Conservation (phyloP, 192 early-diverging fungal genomes). For the Phlyctochytrium planicorne region DNA sequence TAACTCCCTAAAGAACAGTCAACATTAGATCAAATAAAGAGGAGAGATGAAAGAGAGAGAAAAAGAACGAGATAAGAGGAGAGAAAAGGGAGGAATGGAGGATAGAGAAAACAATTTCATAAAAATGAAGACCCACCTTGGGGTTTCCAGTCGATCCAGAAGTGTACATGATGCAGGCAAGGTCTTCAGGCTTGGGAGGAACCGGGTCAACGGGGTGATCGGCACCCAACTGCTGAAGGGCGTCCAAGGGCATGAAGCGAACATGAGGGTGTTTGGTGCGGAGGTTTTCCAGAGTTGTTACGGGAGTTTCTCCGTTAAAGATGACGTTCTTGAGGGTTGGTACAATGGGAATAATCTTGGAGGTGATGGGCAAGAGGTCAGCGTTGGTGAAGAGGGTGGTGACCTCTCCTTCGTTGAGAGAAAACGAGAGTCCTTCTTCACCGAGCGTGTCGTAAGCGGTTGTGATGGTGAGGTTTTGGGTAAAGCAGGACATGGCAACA, state of each 20-base stretch:
- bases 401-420: constrained; percentile 80
- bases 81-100: constrained; percentile 47
- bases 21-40: constrained; percentile 89
- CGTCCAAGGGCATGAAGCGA: constrained; percentile 62
- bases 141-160: constrained; percentile 59
- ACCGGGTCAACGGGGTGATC: constrained; percentile 57
- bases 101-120: constrained; percentile 13
- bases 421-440: constrained; percentile 77
- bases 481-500: constrained; percentile 60
- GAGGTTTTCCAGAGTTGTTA: constrained; percentile 1
- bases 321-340: constrained; percentile 66
- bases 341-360: constrained; percentile 59
- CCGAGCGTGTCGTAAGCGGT: constrained; percentile 80
- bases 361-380: constrained; percentile 65
- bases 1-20: too few species aligned
- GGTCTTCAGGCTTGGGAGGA: constrained; percentile 65
- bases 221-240: constrained; percentile 63
- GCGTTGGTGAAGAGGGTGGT: constrained; percentile 71
- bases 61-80: constrained; percentile 80
- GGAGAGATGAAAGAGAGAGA: too few species aligned
- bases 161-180: constrained; percentile 52
- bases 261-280: not conserved
- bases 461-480: constrained; percentile 71
- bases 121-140: constrained; percentile 13
- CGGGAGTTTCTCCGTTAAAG: constrained; percentile 65